phyloP scores from a whole-genome alignment of 2,329 filamentous ascomycete genomes.

The Lecanosticta acicola region DNA sequence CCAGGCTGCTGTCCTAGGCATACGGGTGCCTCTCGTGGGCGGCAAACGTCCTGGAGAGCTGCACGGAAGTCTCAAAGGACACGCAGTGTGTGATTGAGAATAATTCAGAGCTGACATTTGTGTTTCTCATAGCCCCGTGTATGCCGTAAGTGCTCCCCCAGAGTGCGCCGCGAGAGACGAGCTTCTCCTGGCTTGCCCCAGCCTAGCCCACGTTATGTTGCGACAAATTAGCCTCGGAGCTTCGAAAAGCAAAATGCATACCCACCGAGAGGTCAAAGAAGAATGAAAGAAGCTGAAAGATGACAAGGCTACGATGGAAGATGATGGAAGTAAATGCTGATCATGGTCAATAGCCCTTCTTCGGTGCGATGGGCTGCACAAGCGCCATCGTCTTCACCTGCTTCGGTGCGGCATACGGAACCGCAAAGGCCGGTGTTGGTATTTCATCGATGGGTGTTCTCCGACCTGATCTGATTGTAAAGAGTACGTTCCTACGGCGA shows the following conservation, averaged over 20 bases:
- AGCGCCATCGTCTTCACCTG: conserved; percentile 94
- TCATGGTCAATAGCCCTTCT: conserved; percentile 63
- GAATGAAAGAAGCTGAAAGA: not conserved
- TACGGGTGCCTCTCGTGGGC: conserved; percentile 2
- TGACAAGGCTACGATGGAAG: not conserved
- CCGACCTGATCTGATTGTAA: conserved; percentile 95
- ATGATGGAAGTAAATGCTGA: conserved; percentile 11
- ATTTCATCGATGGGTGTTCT: conserved; percentile 98
- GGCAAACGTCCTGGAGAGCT: conserved; percentile 1
- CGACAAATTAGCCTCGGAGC: not conserved
- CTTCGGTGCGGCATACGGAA: conserved; percentile 95
- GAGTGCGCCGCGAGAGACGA: conserved; percentile 6
- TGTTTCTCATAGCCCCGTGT: conserved; percentile 69
- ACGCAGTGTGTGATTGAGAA: conserved; percentile 2
- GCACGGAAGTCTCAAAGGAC: not conserved
- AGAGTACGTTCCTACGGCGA: conserved; percentile 65
- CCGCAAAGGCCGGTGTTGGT: conserved; percentile 97
- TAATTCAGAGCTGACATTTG: conserved; percentile 18
- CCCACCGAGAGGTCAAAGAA: not conserved
- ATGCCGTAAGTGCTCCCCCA: conserved; percentile 79
- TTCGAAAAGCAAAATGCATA: not conserved
- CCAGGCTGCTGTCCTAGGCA: conserved; percentile 41
- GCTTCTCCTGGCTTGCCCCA: conserved; percentile 12
- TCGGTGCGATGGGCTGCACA: conserved; percentile 95
- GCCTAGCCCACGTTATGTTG: not conserved